Base-by-base conservation (phyloP, 345 rosid genomes). In the Salix purpurea region DNA sequence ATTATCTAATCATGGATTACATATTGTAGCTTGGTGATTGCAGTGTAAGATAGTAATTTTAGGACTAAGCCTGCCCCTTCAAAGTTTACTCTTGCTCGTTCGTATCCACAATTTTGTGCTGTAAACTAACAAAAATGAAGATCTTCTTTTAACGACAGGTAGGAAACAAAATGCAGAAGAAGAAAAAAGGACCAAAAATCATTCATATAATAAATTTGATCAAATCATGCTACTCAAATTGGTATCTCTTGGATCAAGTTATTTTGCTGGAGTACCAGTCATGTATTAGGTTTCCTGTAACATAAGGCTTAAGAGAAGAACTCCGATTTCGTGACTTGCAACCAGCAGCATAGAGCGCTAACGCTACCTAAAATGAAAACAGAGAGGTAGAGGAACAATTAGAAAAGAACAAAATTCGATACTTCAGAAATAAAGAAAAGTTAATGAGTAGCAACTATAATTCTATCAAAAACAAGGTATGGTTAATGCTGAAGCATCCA, bases 241-340 rank as follows among this genome's bases (percentile, higher is more conserved):
- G 48, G 7, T 5, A 15, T 77, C 15, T 23, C 36, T 15, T 21
- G 34, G 16, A 77, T 58, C n/a, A 48, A 77, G 42, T 34, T 46
- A 24, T 34, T 40, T 52, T 75, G 23, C 13, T 21, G 52, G 48
- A 65, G 24, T 81, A 93, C 98, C 97, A 95, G 90, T 95, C 97
- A 72, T 91, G 79, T 65, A 89, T 76, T 74, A 89, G 78, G 86
- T 88, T 89, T 86, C 97, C 91, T 10, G 86, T 86, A 72, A 91
- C 72, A 75, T 89, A 92, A 77, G 98, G 91, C 89, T 90, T 95
- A 26, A 86, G 78, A 70, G 98, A 95, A 77, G 98, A 90, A 81
- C 89, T 40, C 78, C 81, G 85, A 88, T 73, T 76, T 23, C 60
- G 23, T 7, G 98, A 85, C 77, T 75, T 90, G 83, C 90, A 80